These are phyloP conservation scores for Pilobolus umbonatus DNA, from an alignment of 192 early-diverging fungal genomes.

Conservation along the genomic window DNA sequence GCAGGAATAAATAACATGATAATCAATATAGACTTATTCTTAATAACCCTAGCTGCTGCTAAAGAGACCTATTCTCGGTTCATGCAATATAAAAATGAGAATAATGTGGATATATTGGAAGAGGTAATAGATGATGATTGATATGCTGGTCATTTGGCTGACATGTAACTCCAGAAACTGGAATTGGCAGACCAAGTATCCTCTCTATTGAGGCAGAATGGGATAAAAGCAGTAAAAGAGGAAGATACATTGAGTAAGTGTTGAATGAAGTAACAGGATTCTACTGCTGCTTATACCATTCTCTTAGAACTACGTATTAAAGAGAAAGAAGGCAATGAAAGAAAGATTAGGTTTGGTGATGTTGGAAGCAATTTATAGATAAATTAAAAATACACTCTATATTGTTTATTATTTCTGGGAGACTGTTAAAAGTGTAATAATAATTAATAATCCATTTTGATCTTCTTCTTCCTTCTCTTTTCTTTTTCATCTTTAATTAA, in stretches of 20 bases:
- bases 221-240: not conserved
- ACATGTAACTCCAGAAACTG: constrained; percentile 6
- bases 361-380: no score
- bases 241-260: constrained; percentile 7
- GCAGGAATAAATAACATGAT: not conserved
- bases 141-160: not conserved
- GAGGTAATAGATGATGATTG: not conserved
- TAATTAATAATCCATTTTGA: not conserved
- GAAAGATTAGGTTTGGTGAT: constrained; percentile 1
- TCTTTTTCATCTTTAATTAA: not conserved
- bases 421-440: no score
- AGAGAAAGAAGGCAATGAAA: constrained; percentile 7
- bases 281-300: no score
- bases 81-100: constrained; percentile 15
- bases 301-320: constrained; percentile 6
- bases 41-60: constrained; percentile 1
- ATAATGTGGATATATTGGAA: constrained; percentile 11
- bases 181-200: constrained; percentile 13
- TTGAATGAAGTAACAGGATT: no score
- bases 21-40: not conserved
- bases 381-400: no score
- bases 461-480: not conserved
- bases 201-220: constrained; percentile 6
- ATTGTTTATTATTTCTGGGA: no score
- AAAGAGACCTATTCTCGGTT: constrained; percentile 14